Base-by-base conservation (phyloP, 257 asterid species). In the Datura wrightii region DNA sequence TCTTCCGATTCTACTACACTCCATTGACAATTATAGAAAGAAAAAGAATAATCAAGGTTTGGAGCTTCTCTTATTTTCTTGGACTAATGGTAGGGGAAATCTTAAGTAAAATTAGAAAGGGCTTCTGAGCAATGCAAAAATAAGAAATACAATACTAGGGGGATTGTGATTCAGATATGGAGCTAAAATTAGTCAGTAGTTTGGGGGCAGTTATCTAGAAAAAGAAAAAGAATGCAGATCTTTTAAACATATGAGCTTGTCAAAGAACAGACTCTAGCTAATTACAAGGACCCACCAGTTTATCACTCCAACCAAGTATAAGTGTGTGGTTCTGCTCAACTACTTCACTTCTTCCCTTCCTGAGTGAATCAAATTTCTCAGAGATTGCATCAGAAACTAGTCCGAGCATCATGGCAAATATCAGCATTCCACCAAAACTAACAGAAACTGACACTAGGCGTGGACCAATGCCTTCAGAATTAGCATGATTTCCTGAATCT, bases 341-440 rank as follows among this genome's bases (percentile, higher is more conserved):
- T 31, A 93, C 97, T 89, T 95, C 97, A 92, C 98, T 95, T 89
- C 89, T 93, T 89, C 98, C 98, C 87, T 95, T 95, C 88, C 97
- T 89, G 78, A 95, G 93, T 44, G 98, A 95, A 90, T 95, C 98
- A 58, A 95, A 92, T 91, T 95, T 95, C 91, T 95, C 97, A 69
- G 97, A 95, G 83, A 95, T 95, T 6, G 97, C 95, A 93, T 95
- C 98, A 72, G 96, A 93, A 80, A 95, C 97, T 60, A 95, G 95
- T 83, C 97, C 98, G 83, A 95, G 98, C 98, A 95, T 93, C 98
- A 95, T 95, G 70, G 97, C 97, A 91, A 95, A 95, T 85, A 95
- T 93, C 85, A 95, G 97, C 98, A 95, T 95, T 87, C 98, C 98
- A 86, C 97, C 97, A 11, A 92, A 95, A 86, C 94, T 94, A 90